Conservation (phyloP, 129 eudicot genomes). For the Lactuca saligna region DNA sequence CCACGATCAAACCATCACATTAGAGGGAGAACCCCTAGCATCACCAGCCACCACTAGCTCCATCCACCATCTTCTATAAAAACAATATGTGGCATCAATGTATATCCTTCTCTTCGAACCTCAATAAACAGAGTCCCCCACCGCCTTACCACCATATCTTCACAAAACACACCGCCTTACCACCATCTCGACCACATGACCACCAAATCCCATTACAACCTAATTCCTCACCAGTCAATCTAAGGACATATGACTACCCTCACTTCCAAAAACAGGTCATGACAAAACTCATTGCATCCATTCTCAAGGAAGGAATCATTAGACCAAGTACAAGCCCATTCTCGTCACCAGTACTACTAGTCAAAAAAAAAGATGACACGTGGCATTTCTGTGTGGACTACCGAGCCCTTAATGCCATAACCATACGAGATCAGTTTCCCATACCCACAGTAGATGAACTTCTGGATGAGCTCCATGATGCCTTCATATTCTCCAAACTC, state of each 20-base stretch:
- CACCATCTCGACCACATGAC: too few species aligned
- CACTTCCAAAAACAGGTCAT: not conserved
- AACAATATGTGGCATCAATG: not conserved
- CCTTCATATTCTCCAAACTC: not conserved
- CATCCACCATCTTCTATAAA: not conserved
- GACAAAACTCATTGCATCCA: not conserved
- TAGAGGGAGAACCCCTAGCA: not conserved
- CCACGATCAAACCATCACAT: not conserved
- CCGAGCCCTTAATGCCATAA: not conserved
- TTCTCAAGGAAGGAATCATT: not conserved
- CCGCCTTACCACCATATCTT: not conserved
- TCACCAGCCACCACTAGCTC: not conserved
- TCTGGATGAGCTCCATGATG: not conserved
- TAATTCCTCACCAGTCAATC: too few species aligned
- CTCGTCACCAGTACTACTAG: not conserved
- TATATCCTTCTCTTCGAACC: not conserved
- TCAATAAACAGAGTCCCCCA: not conserved
- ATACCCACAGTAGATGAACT: slow-evolving; percentile 1
- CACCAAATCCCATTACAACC: too few species aligned
- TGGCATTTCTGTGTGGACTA: not conserved
- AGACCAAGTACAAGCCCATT: not conserved
- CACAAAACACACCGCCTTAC: too few species aligned
- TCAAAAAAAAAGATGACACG: slow-evolving; percentile 4
- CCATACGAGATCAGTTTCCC: not conserved
- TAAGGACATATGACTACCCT: not conserved